Base-by-base conservation (phyloP, 108 stramenopile genomes). In the Cyclotella atomus region DNA sequence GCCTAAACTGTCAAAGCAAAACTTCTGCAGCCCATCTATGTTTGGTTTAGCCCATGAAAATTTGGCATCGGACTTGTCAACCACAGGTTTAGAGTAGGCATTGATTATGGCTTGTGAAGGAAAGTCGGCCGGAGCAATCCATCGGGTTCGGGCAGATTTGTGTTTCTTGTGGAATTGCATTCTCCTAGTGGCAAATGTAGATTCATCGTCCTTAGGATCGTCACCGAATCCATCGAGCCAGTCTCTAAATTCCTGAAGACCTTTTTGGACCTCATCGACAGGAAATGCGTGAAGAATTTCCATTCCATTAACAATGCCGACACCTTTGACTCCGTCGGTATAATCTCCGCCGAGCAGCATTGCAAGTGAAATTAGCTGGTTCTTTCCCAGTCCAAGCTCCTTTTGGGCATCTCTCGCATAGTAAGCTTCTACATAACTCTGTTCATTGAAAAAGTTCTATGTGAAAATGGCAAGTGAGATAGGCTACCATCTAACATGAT, bases 231-330 rank as follows among this genome's bases (percentile, higher is more conserved):
- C 91, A 57, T 97, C 89, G 25, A 97, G 63, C 96, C 97, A 97
- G 5, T 85, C 47, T 4, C 89, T 88, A 74, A 97, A 98, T 49
- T 70, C 28, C 34, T 71, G 61, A 59, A 97, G 80, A 0, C 93
- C 96, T 27, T 65, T 68, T 57, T 82, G 78, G 27, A 89, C 59
- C 59, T 61, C 84, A 27, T 81, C 45, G 3, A 84, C 71, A 0
- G 83, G 70, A 73, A 98, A 97, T 2, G 89, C 93, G 38, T 91
- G 77, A 0, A 97, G 43, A 30, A 99, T 87, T 84, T 99, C 99
- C 95, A 98, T 97, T 14, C 96, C 97, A 64, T 99, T 99, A 19
- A 99, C 99, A 55, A 98, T 96, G 3, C 99, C 99, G 0, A 99
- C 97, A 8, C 96, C 95, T 46, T 91, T 89, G 20, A 99, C 92